Percentiles rank a stretch among this genome's conserved stretches.
Evolutionary conservation across 1,284 basidiomycete genomes (phyloP).

Genomic region (Boletus semigastroideus): DNA sequence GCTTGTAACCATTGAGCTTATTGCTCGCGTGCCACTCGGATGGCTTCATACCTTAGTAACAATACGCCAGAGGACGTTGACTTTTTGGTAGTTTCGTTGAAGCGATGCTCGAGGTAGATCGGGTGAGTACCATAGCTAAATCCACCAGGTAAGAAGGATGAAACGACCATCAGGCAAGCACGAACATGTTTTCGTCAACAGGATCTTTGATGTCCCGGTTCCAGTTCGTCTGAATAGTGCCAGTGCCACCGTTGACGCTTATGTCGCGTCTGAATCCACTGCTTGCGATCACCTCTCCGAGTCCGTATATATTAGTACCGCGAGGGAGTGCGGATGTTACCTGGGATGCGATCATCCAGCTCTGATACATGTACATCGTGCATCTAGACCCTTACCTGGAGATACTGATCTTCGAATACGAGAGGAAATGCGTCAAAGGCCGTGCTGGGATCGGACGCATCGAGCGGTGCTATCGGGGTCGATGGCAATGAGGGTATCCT

Average conservation of each 20-base stretch:
- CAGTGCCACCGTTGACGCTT: constrained; percentile 47
- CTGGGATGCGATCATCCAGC: constrained; percentile 33
- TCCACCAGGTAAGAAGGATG: constrained; percentile 1
- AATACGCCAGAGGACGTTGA: constrained; percentile 68
- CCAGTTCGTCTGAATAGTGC: constrained; percentile 71
- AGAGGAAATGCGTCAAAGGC: constrained; percentile 57
- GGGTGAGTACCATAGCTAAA: constrained; percentile 65
- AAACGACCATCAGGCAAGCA: constrained; percentile 1
- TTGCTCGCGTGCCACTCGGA: neutral
- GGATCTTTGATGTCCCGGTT: constrained; percentile 59
- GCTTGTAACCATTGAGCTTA: constrained; percentile 8
- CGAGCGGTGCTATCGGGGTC: constrained; percentile 52
- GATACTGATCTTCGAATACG: constrained; percentile 71
- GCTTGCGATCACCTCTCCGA: constrained; percentile 69
- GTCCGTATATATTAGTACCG: constrained; percentile 72
- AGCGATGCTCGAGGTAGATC: constrained; percentile 63
- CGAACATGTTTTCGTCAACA: constrained; percentile 54
- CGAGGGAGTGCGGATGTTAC: constrained; percentile 60
- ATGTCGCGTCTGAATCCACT: constrained; percentile 64
- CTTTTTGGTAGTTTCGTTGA: constrained; percentile 43
- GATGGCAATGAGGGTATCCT: constrained; percentile 52
- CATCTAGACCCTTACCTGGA: constrained; percentile 39
- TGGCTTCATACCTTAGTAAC: constrained; percentile 47
- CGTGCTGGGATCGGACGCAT: constrained; percentile 44
- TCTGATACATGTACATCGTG: neutral